A percentile compares a stretch with the other conserved stretches of the same genome.
Evolutionary conservation across 192 early-diverging fungal genomes (phyloP).

Genomic region (Gonapodya sp.): DNA sequence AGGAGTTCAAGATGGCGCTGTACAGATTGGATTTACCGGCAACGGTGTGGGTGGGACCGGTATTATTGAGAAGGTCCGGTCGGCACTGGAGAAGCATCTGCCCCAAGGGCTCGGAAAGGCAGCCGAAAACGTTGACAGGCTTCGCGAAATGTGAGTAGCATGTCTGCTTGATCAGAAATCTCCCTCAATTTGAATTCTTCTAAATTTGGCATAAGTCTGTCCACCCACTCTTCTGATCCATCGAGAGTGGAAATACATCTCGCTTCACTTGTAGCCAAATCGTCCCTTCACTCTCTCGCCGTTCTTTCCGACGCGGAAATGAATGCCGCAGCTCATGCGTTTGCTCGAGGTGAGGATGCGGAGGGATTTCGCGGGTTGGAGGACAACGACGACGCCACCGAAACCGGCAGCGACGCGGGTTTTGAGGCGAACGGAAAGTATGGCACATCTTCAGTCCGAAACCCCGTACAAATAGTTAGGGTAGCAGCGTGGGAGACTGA

Average conservation of each 20-base stretch:
- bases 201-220: too few species aligned
- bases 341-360: not conserved
- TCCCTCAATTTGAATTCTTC: too few species aligned
- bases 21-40: conserved; percentile 73
- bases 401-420: not conserved
- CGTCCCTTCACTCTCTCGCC: not conserved
- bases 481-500: not conserved
- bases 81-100: not conserved
- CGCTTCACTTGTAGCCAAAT: not conserved
- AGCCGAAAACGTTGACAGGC: not conserved
- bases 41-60: not conserved
- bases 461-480: not conserved
- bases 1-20: conserved; percentile 63
- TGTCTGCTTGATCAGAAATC: too few species aligned
- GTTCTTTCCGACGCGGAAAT: not conserved
- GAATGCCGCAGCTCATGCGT: not conserved
- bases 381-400: not conserved
- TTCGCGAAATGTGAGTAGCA: not conserved
- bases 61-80: not conserved
- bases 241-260: not conserved
- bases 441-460: not conserved
- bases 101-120: not conserved
- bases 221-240: not conserved
- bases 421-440: not conserved
- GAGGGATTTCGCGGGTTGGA: not conserved